Conservation (phyloP, 805 yeast species). For the Spathaspora gorwiae region DNA sequence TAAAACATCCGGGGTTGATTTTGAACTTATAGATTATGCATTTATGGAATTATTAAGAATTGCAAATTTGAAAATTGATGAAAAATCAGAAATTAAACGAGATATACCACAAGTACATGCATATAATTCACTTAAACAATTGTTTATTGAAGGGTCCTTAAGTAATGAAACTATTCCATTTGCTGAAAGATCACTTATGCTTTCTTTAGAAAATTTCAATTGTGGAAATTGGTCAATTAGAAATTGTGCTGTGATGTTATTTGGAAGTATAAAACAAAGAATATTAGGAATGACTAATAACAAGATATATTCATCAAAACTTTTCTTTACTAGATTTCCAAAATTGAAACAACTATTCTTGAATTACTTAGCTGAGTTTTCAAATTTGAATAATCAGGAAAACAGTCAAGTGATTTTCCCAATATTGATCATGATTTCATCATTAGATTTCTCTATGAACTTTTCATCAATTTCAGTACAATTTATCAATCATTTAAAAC, state of each 20-base stretch:
- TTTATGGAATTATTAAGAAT: slow-evolving; percentile 50
- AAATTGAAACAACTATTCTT: slow-evolving; percentile 49
- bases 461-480: neutral
- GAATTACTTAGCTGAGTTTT: slow-evolving; percentile 32
- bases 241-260: slow-evolving; percentile 91
- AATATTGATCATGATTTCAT: slow-evolving; percentile 64
- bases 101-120: slow-evolving; percentile 95
- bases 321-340: slow-evolving; percentile 66
- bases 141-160: slow-evolving; percentile 70
- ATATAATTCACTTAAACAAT: slow-evolving; percentile 72
- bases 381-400: slow-evolving; percentile 12
- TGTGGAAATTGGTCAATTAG: slow-evolving; percentile 79
- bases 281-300: slow-evolving; percentile 54
- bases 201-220: slow-evolving; percentile 60
- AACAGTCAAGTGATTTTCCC: slow-evolving; percentile 60
- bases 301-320: slow-evolving; percentile 50
- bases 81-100: slow-evolving; percentile 45
- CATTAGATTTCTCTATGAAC: slow-evolving; percentile 49
- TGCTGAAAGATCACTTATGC: slow-evolving; percentile 53
- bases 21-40: slow-evolving; percentile 25
- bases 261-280: slow-evolving; percentile 76
- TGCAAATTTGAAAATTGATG: slow-evolving; percentile 47
- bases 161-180: slow-evolving; percentile 47
- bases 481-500: neutral
- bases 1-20: slow-evolving; percentile 23